Evolutionary conservation across 371 early-diverging fungal genomes (phyloP).

Genomic region (Amoeboaphelidium protococcarum): DNA sequence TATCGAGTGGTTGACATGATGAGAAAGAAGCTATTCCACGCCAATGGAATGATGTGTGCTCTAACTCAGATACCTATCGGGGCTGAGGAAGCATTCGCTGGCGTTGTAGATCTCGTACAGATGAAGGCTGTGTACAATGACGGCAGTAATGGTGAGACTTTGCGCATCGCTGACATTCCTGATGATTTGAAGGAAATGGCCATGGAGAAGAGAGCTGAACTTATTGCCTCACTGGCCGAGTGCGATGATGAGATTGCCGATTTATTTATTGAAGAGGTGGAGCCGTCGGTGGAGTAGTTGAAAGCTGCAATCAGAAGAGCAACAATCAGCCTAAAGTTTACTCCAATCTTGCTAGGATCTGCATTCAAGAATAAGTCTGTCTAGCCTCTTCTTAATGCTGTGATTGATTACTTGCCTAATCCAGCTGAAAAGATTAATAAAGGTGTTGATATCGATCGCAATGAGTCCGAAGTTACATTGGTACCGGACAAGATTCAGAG

Average conservation of each 20-base stretch:
- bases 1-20: constrained; percentile 71
- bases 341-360: constrained; percentile 72
- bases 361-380: constrained; percentile 72
- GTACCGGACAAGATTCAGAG: constrained; percentile 29
- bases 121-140: constrained; percentile 70
- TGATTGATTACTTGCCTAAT: constrained; percentile 57
- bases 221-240: constrained; percentile 61
- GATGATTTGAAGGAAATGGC: constrained; percentile 39
- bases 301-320: constrained; percentile 35
- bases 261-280: constrained; percentile 43
- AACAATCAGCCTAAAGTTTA: constrained; percentile 30
- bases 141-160: constrained; percentile 50
- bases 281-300: constrained; percentile 37
- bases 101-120: constrained; percentile 73
- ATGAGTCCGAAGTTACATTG: constrained; percentile 31
- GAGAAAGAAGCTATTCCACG: constrained; percentile 55
- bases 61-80: constrained; percentile 84
- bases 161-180: constrained; percentile 46
- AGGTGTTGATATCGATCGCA: constrained; percentile 36
- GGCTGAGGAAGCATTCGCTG: constrained; percentile 58
- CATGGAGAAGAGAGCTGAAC: constrained; percentile 38
- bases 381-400: constrained; percentile 68
- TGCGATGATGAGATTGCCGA: constrained; percentile 61
- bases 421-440: constrained; percentile 46
- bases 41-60: too few relatives aligned